These are phyloP conservation scores for Nicotiana tomentosiformis DNA, from an alignment of 257 asterid genomes.

Conservation along the genomic window DNA sequence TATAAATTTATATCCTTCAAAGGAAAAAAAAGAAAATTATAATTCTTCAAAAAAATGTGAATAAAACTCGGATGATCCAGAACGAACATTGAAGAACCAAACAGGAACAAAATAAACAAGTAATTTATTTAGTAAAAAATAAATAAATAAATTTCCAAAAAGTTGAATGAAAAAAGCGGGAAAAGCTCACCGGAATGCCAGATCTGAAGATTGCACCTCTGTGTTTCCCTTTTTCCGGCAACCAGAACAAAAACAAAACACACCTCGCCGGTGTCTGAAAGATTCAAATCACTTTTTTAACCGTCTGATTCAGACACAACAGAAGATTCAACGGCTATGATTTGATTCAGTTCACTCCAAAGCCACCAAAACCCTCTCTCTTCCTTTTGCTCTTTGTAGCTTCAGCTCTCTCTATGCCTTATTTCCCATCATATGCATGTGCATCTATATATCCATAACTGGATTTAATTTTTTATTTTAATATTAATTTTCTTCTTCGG, in stretches of 20 bases:
- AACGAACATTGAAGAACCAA: constrained; percentile 1
- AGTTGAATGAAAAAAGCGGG: not conserved
- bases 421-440: not conserved
- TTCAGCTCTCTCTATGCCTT: constrained; percentile 3
- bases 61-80: not conserved
- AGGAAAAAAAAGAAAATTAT: not conserved
- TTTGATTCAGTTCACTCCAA: constrained; percentile 26
- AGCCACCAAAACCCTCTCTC: constrained; percentile 20
- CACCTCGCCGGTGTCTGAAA: constrained; percentile 14
- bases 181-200: constrained; percentile 58
- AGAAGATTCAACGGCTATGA: constrained; percentile 27
- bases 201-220: constrained; percentile 46
- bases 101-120: not conserved
- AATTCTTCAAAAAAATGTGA: not conserved
- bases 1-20: not conserved
- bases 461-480: not conserved
- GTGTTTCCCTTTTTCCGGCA: constrained; percentile 3
- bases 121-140: not conserved
- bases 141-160: not conserved
- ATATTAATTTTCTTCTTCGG: not conserved
- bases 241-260: not conserved
- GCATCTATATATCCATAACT: not conserved
- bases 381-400: constrained; percentile 1
- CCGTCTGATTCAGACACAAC: not conserved
- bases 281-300: not conserved